These are phyloP conservation scores for Fragaria ananassa DNA, from an alignment of 306 rosid species.

Conservation along the genomic window DNA sequence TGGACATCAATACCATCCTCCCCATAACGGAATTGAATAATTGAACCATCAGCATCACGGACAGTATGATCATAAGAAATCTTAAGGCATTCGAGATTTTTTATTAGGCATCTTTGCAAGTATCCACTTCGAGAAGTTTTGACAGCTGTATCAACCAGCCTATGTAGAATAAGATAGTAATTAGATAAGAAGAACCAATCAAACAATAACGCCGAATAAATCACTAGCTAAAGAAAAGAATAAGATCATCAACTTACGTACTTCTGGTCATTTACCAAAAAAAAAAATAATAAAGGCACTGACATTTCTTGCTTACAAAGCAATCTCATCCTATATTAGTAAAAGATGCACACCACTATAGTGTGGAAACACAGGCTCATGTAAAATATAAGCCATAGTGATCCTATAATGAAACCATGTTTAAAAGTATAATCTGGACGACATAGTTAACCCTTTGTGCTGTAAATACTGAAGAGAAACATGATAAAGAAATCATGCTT, in stretches of 20 bases:
- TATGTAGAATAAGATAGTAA: slow-evolving; percentile 29
- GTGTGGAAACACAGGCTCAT: no score
- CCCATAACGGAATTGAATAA: slow-evolving; percentile 82
- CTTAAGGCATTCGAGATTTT: slow-evolving; percentile 82
- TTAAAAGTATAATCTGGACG: background rate
- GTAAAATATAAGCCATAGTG: background rate
- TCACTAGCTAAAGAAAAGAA: background rate
- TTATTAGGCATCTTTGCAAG: slow-evolving; percentile 89
- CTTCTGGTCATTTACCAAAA: background rate
- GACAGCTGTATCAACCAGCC: slow-evolving; percentile 96
- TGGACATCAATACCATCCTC: slow-evolving; percentile 98
- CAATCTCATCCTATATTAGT: background rate
- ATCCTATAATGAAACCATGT: background rate
- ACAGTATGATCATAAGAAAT: slow-evolving; percentile 86
- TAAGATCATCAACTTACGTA: background rate
- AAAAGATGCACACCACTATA: background rate
- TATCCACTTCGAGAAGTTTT: slow-evolving; percentile 99
- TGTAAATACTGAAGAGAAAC: no score
- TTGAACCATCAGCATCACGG: slow-evolving; percentile 91
- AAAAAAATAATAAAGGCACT: background rate
- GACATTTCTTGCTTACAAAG: no score
- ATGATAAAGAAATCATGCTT: no score
- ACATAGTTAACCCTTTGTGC: no score
- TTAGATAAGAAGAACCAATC: slow-evolving; percentile 20
- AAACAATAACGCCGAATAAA: background rate